Evolutionary conservation across 345 rosid genomes (phyloP).

Genomic region (Heritiera littoralis): DNA sequence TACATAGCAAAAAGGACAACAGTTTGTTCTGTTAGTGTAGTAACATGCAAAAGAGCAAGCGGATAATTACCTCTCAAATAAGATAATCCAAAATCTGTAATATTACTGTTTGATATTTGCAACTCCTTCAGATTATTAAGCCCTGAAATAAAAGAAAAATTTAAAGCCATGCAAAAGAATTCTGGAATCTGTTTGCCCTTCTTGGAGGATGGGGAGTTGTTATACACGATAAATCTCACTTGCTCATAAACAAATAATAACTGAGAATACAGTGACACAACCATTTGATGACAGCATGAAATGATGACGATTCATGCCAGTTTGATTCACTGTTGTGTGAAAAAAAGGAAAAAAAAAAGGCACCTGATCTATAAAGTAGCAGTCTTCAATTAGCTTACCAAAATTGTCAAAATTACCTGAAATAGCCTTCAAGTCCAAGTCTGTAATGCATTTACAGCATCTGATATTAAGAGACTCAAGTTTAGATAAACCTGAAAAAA

Average conservation of each 20-base stretch:
- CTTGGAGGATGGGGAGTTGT: background rate
- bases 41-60: background rate
- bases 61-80: conserved; percentile 48
- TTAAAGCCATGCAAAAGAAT: background rate
- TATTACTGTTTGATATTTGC: conserved; percentile 51
- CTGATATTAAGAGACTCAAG: conserved; percentile 56
- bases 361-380: background rate
- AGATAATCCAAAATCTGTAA: conserved; percentile 57
- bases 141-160: conserved; percentile 33
- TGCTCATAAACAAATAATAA: background rate
- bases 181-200: background rate
- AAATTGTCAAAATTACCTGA: conserved; percentile 38
- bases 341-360: background rate
- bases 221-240: background rate
- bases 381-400: background rate
- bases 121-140: conserved; percentile 48
- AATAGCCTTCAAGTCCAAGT: conserved; percentile 54
- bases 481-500: conserved; percentile 46
- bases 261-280: background rate
- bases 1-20: background rate
- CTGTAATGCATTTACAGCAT: conserved; percentile 56
- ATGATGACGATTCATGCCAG: background rate
- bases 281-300: background rate
- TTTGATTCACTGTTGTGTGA: background rate
- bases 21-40: background rate